Conservation (phyloP, 495 filamentous ascomycete genomes). For the Cercophora samala region DNA sequence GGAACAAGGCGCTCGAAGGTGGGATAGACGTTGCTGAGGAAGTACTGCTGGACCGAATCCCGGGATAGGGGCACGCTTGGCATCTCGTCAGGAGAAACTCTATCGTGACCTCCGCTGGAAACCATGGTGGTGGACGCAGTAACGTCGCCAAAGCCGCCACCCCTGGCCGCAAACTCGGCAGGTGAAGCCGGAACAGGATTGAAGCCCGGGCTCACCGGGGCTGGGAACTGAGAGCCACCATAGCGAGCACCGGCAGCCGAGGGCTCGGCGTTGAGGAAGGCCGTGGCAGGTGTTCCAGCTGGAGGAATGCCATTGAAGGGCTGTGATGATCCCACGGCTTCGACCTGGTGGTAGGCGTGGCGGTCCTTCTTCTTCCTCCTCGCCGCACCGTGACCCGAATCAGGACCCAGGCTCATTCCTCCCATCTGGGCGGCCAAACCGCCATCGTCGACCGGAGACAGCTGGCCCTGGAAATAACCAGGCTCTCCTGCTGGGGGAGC, state of each 20-base stretch:
- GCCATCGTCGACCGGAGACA: constrained; percentile 41
- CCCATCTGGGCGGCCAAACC: constrained; percentile 85
- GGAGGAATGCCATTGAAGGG: constrained; percentile 64
- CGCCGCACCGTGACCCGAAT: constrained; percentile 44
- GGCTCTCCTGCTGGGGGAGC: constrained; percentile 26
- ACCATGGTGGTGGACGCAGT: constrained; percentile 36
- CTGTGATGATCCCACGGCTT: constrained; percentile 61
- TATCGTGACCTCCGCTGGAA: constrained; percentile 59
- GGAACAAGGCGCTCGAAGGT: constrained; percentile 91
- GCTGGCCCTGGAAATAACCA: constrained; percentile 33
- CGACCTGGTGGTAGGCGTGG: constrained; percentile 88
- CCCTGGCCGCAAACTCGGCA: constrained; percentile 56
- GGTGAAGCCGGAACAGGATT: constrained; percentile 53
- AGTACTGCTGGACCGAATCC: constrained; percentile 77
- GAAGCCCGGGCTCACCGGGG: constrained; percentile 56
- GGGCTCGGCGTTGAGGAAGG: constrained; percentile 68
- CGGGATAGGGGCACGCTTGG: constrained; percentile 86
- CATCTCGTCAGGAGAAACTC: constrained; percentile 88
- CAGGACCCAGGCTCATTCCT: constrained; percentile 67
- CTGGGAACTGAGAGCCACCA: constrained; percentile 55
- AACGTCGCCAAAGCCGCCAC: constrained; percentile 34
- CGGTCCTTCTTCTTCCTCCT: constrained; percentile 88
- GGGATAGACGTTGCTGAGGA: constrained; percentile 80
- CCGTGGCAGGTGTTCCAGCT: constrained; percentile 54
- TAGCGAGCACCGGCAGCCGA: constrained; percentile 33